Evolutionary conservation across 2,329 filamentous ascomycete genomes (phyloP), one percentile per base, ranked within the genome.

Genomic region (Herpotrichia juniperi): DNA sequence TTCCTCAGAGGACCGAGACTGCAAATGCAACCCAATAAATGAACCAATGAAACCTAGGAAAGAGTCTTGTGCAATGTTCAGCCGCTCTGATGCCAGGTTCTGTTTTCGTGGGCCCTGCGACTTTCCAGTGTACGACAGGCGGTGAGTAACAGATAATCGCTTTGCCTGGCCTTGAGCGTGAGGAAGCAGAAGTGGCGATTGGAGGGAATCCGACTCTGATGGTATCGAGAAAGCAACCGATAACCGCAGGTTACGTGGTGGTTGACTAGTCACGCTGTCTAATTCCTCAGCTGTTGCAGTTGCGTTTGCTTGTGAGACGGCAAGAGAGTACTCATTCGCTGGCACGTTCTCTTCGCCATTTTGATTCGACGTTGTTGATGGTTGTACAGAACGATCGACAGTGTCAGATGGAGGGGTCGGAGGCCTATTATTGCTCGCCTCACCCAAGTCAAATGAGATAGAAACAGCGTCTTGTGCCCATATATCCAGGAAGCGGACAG

Each of bases 1-100:
- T 70, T 96, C 92, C 1, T 89, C 85, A 8, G 91, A 88, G 7
- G 92, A 94, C 56, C 94, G 88, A n/a, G 93, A 94, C 71, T 97
- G 92, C 54, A 97, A 81, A 73, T 97, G 91, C 50, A 97, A 82
- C 14, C 94, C 94, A 69, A 97, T 93, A 71, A 97, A 96, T 4
- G 91, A 96, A 45, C 91, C 93, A 46, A 99, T 84, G 67, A 93
- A 89, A 6, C 93, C 94, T 47, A 99, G 79, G 67, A 97, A 96
- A 7, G 85, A 85, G 75, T 97, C 93, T 76, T 97, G 92, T 45
- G 87, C 89, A 44, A 83, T 80, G 64, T 86, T 89, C 43, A 97
- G 83, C 61, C 87, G 87, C 71, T 93, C 89, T 2, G 93, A 96
- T 28, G 94, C 90, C 53, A 97, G 81, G 64, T 90, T 89, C 54